These are phyloP conservation scores for Alternaria atra DNA, from an alignment of 2,329 filamentous ascomycete species.

Conservation along the genomic window DNA sequence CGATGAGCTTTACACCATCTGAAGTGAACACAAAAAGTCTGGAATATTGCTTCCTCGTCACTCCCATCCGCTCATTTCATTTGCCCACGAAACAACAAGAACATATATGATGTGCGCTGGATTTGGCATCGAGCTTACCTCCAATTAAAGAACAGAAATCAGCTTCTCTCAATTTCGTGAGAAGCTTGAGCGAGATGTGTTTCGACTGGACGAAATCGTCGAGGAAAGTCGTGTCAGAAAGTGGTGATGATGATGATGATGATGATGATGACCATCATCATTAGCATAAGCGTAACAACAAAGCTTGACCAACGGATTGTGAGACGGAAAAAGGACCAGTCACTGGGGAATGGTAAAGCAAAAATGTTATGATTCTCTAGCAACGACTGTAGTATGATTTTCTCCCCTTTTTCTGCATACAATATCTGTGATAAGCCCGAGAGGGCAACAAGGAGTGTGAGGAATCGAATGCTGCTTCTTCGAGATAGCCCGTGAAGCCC, in stretches of 20 bases:
- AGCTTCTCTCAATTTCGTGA: neutral
- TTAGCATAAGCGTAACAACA: neutral
- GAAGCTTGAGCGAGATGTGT: neutral
- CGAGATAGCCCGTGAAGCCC: neutral
- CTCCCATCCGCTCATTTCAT: neutral
- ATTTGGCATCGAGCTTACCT: neutral
- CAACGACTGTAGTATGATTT: slow-evolving; percentile 16
- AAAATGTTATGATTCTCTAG: neutral
- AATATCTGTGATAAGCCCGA: neutral
- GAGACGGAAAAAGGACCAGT: neutral
- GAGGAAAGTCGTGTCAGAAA: neutral
- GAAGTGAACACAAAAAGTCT: no score
- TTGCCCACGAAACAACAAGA: no score
- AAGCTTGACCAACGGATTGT: neutral
- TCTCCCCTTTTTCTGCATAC: slow-evolving; percentile 7
- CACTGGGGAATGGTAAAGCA: neutral
- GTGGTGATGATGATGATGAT: neutral
- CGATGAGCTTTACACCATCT: no score
- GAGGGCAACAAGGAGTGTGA: slow-evolving; percentile 6
- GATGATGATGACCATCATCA: neutral
- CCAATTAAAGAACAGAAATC: neutral
- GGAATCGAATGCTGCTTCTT: slow-evolving; percentile 8
- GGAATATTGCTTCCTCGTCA: neutral
- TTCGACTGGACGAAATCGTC: neutral
- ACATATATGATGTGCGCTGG: neutral